These are phyloP conservation scores for Castanea crenata DNA, from an alignment of 306 rosid genomes.

Conservation along the genomic window DNA sequence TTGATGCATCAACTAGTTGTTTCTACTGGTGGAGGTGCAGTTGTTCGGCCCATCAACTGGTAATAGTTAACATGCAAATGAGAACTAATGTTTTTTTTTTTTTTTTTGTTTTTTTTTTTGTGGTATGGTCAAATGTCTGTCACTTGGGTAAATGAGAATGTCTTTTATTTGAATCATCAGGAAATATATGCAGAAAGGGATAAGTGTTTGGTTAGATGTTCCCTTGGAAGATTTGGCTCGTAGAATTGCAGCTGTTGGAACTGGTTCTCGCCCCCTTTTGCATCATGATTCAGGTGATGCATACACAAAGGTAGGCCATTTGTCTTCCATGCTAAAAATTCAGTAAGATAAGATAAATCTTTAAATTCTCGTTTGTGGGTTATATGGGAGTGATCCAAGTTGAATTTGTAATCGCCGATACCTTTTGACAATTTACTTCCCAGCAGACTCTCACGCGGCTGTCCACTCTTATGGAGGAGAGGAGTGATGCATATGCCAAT, in stretches of 20 bases:
- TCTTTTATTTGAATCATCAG: constrained; percentile 40
- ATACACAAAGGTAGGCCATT: constrained; percentile 57
- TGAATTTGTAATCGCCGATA: background rate
- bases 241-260: constrained; percentile 88
- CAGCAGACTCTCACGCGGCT: constrained; percentile 70
- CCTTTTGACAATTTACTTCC: constrained; percentile 19
- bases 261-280: constrained; percentile 90
- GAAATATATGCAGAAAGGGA: constrained; percentile 86
- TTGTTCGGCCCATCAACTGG: constrained; percentile 86
- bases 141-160: constrained; percentile 8
- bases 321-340: constrained; percentile 14
- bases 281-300: constrained; percentile 73
- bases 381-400: background rate
- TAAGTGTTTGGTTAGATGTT: constrained; percentile 93
- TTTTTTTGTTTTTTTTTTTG: too few species aligned
- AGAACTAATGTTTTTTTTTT: constrained; percentile 1
- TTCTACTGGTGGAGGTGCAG: constrained; percentile 99
- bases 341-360: background rate
- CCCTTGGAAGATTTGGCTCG: constrained; percentile 89
- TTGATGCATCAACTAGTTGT: constrained; percentile 56
- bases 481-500: constrained; percentile 74
- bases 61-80: constrained; percentile 20
- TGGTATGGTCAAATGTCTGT: constrained; percentile 1
- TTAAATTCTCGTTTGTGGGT: background rate
- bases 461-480: constrained; percentile 70